These are phyloP conservation scores for Kwoniella shivajii DNA, from an alignment of 1,284 basidiomycete genomes.

Conservation along the genomic window DNA sequence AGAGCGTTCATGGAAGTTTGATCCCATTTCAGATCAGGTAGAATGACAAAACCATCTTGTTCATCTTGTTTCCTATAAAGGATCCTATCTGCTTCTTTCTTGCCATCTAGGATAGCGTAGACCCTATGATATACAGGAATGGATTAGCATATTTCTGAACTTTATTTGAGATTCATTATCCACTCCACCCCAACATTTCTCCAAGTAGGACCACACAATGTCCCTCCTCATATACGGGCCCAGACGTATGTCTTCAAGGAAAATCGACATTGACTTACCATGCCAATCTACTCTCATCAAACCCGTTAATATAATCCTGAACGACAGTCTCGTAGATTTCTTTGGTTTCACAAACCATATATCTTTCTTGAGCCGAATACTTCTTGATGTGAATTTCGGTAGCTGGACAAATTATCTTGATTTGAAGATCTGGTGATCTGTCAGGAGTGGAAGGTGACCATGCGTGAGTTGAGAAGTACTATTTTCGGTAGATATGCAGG, in stretches of 20 bases:
- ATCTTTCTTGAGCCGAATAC: constrained; percentile 74
- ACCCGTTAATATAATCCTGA: constrained; percentile 72
- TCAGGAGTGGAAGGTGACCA: constrained; percentile 20
- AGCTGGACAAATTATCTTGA: constrained; percentile 78
- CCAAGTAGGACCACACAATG: too few relatives aligned
- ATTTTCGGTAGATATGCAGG: neutral
- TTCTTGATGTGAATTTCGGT: constrained; percentile 81
- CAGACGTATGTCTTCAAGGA: too few relatives aligned
- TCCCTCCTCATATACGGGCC: too few relatives aligned
- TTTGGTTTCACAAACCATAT: constrained; percentile 80
- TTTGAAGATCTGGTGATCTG: constrained; percentile 41
- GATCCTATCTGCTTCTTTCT: constrained; percentile 76
- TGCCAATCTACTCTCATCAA: constrained; percentile 72
- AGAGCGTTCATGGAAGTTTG: constrained; percentile 62
- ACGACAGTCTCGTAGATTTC: constrained; percentile 70
- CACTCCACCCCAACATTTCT: too few relatives aligned
- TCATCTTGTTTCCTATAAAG: constrained; percentile 63
- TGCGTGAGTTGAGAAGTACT: constrained; percentile 54
- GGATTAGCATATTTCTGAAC: too few relatives aligned
- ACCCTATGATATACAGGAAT: constrained; percentile 63
- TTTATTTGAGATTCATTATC: too few relatives aligned
- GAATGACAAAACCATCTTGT: constrained; percentile 71
- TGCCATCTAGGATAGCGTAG: constrained; percentile 77
- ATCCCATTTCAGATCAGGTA: constrained; percentile 96
- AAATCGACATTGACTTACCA: constrained; percentile 71